Evolutionary conservation across 192 early-diverging fungal genomes (phyloP).

Genomic region (Linnemannia hyalina): DNA sequence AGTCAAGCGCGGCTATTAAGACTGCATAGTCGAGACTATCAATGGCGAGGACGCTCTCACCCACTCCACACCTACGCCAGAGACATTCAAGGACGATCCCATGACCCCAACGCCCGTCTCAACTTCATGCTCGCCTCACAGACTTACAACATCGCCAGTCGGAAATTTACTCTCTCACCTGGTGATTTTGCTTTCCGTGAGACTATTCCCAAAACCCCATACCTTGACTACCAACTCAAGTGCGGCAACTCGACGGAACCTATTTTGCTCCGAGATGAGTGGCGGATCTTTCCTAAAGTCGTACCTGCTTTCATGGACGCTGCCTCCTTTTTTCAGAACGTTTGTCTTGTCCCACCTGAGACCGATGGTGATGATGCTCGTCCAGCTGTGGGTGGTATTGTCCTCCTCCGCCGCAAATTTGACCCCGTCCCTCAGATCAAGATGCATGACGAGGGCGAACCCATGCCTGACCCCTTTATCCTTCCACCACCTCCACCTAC

Average conservation of each 20-base stretch:
- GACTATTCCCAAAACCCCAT: not conserved
- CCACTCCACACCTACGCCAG: not conserved
- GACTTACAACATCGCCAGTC: not conserved
- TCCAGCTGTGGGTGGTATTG: not conserved
- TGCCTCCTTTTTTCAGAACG: not conserved
- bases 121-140: conserved; percentile 13
- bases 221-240: not conserved
- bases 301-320: not conserved
- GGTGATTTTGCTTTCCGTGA: not conserved
- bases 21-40: conserved; percentile 34
- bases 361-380: not conserved
- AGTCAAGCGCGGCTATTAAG: conserved; percentile 8
- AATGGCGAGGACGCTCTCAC: conserved; percentile 17
- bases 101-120: conserved; percentile 30
- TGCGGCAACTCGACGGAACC: not conserved
- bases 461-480: not conserved
- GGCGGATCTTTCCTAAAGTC: not conserved
- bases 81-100: not conserved
- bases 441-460: not conserved
- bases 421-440: not conserved
- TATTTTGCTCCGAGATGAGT: too few species aligned
- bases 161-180: not conserved
- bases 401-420: not conserved
- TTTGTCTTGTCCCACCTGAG: not conserved
- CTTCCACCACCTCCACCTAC: too few species aligned